Percentiles rank a stretch among this genome's conserved stretches.
phyloP scores from a whole-genome alignment of 1,284 basidiomycete species.

The Sparassis latifolia region DNA sequence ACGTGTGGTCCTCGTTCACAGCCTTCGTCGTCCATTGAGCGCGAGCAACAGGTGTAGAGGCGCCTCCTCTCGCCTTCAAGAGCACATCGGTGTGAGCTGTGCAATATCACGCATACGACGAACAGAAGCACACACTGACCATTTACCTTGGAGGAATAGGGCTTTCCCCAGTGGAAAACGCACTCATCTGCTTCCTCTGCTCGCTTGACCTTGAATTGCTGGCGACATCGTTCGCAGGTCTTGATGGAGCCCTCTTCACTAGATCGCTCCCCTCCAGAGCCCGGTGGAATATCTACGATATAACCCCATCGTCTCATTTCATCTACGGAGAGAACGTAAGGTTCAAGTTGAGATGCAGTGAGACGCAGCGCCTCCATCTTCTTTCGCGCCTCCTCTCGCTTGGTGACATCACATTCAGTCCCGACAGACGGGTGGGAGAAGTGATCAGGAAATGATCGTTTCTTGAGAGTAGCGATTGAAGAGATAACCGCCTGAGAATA shows the following conservation, averaged over 20 bases:
- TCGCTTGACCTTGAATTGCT: constrained; percentile 61
- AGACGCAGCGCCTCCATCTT: constrained; percentile 52
- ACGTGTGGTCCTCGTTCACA: constrained; percentile 69
- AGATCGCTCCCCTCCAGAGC: constrained; percentile 54
- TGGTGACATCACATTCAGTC: constrained; percentile 62
- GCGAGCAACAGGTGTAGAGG: constrained; percentile 64
- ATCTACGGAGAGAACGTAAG: constrained; percentile 51
- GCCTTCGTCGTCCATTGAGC: constrained; percentile 49
- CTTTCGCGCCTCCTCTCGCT: constrained; percentile 54
- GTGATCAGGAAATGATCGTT: constrained; percentile 57
- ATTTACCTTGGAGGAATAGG: constrained; percentile 47
- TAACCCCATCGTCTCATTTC: constrained; percentile 68
- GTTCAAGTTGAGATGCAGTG: constrained; percentile 46
- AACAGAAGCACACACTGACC: constrained; percentile 37
- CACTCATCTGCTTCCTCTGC: constrained; percentile 61
- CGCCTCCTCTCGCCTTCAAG: constrained; percentile 56
- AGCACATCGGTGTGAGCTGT: not conserved
- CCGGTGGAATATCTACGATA: constrained; percentile 58
- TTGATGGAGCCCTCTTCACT: constrained; percentile 59
- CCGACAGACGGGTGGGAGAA: constrained; percentile 73
- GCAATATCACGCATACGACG: not conserved
- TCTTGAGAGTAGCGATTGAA: constrained; percentile 67
- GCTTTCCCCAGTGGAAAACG: constrained; percentile 77
- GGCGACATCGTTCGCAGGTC: constrained; percentile 75
- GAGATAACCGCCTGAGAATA: constrained; percentile 60